phyloP scores from a whole-genome alignment of 352 stramenopile genomes.

The Halophytophthora batemanensis region DNA sequence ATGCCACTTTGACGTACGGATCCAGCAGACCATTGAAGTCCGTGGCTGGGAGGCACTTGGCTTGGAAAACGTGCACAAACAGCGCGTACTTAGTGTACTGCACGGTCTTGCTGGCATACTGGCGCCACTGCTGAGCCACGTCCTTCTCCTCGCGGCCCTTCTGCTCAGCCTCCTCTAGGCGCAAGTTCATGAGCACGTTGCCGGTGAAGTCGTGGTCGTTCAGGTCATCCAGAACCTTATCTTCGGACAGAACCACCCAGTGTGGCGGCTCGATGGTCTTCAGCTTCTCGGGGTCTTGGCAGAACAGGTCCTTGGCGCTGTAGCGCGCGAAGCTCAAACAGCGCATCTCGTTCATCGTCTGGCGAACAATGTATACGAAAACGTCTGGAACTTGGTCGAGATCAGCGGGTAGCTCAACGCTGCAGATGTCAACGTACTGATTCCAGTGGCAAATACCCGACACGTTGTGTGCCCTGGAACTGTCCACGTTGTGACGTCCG shows the following conservation, averaged over 20 bases:
- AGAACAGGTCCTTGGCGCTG: slow-evolving; percentile 65
- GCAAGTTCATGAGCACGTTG: slow-evolving; percentile 78
- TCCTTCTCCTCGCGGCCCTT: slow-evolving; percentile 26
- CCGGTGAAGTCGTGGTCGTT: slow-evolving; percentile 82
- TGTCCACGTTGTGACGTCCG: slow-evolving; percentile 54
- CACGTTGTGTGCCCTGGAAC: slow-evolving; percentile 52
- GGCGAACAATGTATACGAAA: slow-evolving; percentile 68
- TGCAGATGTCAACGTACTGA: slow-evolving; percentile 62
- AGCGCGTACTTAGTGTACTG: slow-evolving; percentile 79
- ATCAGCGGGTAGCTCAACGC: slow-evolving; percentile 59
- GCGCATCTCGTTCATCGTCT: slow-evolving; percentile 51
- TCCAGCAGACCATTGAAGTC: slow-evolving; percentile 77
- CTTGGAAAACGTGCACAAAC: slow-evolving; percentile 84
- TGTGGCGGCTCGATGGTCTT: slow-evolving; percentile 41
- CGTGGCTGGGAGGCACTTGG: slow-evolving; percentile 57
- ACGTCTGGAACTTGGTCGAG: slow-evolving; percentile 77
- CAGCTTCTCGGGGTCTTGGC: slow-evolving; percentile 26
- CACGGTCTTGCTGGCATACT: slow-evolving; percentile 50
- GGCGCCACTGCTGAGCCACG: slow-evolving; percentile 45
- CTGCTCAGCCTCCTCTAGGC: slow-evolving; percentile 39
- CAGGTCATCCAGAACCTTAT: slow-evolving; percentile 75
- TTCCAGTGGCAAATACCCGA: slow-evolving; percentile 78
- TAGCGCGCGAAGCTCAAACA: slow-evolving; percentile 84
- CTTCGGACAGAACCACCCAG: slow-evolving; percentile 76
- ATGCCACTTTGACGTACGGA: slow-evolving; percentile 85